Base-by-base conservation (phyloP, 805 yeast genomes). In the Candida arabinofermentans region DNA sequence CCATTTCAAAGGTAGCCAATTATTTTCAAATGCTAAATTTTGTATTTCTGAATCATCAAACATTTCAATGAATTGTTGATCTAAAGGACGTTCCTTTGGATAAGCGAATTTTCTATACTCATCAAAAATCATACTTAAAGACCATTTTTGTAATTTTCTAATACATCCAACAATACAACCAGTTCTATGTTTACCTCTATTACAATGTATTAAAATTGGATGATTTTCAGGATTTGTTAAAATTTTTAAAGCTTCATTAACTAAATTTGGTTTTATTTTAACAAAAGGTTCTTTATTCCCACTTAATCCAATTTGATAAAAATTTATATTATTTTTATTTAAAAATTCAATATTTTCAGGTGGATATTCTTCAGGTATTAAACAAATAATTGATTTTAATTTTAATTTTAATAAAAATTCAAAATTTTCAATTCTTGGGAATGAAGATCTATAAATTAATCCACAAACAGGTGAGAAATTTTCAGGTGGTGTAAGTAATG, bases 201-300 rank as follows among this genome's bases (percentile, higher is more conserved):
- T 93, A 65, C 99, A 93, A 62, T 93, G 99, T 34, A 93, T 86
- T 48, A 93, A 68, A 10, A 93, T 70, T 2, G 99, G 99, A 44
- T 89, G 98, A 62, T 93, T 91, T 18, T 61, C 80, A 0, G 97
- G 96, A 55, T 93, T 73, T 13, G 88, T 61, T 12, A 88, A 86
- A 26, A 89, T 83, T 57, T 83, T 81, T 48, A 91, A 68, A 0
- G 97, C 96, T 44, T 79, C 77, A 1, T 90, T 83, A 24, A 93
- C 78, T 29, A 84, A 69, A 27, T 80, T 82, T 3, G 74, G 70
- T 41, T 73, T 70, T 45, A 78, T 80, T 53, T 85, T 83, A 34
- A 87, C 96, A 66, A 89, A 88, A 9, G 96, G 96, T 56, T 89
- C 96, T 58, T 93, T 93, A 61, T 93, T 93, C 7, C 98, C 99